Percentiles rank a stretch among this genome's conserved stretches.
phyloP scores from a whole-genome alignment of 108 stramenopile species.

The Nitzschia inconspicua region DNA sequence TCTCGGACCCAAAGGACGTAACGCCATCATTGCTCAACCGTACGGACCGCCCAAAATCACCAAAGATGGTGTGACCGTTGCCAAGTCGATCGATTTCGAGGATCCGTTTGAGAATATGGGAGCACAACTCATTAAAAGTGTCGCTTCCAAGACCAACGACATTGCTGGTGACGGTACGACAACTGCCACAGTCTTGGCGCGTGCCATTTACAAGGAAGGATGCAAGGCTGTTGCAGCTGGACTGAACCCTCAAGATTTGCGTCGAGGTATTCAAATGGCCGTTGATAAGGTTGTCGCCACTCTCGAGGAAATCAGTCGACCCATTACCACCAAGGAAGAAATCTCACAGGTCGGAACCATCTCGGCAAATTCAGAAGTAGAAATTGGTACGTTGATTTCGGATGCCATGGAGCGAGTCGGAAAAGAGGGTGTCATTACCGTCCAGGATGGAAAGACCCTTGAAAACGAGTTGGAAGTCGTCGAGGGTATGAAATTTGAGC shows the following conservation, averaged over 20 bases:
- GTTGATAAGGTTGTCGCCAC: constrained; percentile 88
- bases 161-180: constrained; percentile 99
- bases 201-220: constrained; percentile 98
- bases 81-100: constrained; percentile 99
- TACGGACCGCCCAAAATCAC: constrained; percentile 99
- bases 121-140: constrained; percentile 91
- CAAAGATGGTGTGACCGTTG: constrained; percentile 99
- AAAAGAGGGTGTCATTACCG: constrained; percentile 99
- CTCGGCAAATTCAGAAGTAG: constrained; percentile 95
- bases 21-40: constrained; percentile 98
- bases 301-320: constrained; percentile 84
- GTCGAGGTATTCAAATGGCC: constrained; percentile 94
- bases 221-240: constrained; percentile 99
- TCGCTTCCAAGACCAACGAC: constrained; percentile 99
- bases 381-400: constrained; percentile 92
- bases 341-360: constrained; percentile 98
- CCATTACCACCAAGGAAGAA: constrained; percentile 97
- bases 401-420: constrained; percentile 99
- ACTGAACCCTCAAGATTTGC: constrained; percentile 97
- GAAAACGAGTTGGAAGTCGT: constrained; percentile 99
- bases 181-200: constrained; percentile 97
- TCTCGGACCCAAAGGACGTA: constrained; percentile 99
- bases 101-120: constrained; percentile 99
- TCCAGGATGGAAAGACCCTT: constrained; percentile 99
- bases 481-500: constrained; percentile 99